Evolutionary conservation across 192 early-diverging fungal genomes (phyloP).

Genomic region (Ambispora gerdemannii): DNA sequence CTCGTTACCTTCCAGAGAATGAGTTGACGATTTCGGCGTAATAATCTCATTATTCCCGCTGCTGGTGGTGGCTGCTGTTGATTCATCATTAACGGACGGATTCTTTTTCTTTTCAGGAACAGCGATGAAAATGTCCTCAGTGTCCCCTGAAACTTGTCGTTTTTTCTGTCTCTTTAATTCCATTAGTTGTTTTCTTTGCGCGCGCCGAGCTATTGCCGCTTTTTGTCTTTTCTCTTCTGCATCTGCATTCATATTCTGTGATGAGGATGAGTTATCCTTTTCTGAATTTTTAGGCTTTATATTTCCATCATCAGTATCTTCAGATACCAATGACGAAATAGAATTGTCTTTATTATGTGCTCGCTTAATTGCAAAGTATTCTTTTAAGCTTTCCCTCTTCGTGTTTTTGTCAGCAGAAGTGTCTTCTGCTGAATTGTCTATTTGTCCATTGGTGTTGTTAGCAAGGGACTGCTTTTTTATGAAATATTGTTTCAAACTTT

Average conservation of each 20-base stretch:
- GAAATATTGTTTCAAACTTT: conserved; percentile 27
- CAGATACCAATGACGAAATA: no score
- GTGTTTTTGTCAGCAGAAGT: no score
- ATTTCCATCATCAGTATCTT: no score
- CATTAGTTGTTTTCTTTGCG: conserved; percentile 9
- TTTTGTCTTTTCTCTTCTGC: conserved; percentile 28
- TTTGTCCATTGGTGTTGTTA: no score
- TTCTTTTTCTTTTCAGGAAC: background rate
- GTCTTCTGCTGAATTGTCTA: conserved; percentile 19
- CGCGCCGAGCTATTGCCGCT: background rate
- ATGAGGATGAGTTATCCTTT: background rate
- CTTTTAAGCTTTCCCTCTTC: no score
- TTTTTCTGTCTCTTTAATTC: conserved; percentile 19
- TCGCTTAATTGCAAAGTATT: no score
- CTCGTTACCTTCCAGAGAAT: background rate
- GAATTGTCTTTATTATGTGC: no score
- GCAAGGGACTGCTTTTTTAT: conserved; percentile 13
- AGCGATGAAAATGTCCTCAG: conserved; percentile 7
- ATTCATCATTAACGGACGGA: background rate
- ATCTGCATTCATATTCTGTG: background rate
- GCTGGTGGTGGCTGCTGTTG: background rate
- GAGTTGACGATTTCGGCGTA: background rate
- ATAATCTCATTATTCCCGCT: background rate
- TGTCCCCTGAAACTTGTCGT: background rate
- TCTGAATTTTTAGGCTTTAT: background rate